Percentiles rank a stretch among this genome's conserved stretches.
Evolutionary conservation across 345 rosid genomes (phyloP).

Genomic region (Sonneratia caseolaris): DNA sequence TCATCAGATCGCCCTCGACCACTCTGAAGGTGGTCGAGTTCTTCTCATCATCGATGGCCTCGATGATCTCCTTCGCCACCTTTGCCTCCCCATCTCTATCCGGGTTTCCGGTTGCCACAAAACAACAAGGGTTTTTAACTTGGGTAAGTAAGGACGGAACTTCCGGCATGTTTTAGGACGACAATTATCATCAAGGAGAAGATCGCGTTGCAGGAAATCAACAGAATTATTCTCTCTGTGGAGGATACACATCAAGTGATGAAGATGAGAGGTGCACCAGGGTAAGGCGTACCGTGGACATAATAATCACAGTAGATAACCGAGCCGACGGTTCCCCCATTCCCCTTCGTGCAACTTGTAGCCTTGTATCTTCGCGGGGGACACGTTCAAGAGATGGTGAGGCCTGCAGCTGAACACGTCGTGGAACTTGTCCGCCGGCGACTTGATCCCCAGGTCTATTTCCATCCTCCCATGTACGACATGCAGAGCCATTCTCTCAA

Average conservation of each 20-base stretch:
- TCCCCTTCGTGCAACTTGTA: constrained; percentile 30
- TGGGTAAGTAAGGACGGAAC: too few species aligned
- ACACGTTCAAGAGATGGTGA: constrained; percentile 24
- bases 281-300: constrained; percentile 14
- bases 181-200: too few species aligned
- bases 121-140: background rate
- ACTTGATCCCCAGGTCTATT: constrained; percentile 25
- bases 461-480: constrained; percentile 19
- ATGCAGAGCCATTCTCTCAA: constrained; percentile 4
- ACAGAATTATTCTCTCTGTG: too few species aligned
- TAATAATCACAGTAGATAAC: constrained; percentile 26
- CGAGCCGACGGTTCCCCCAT: constrained; percentile 25
- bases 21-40: constrained; percentile 20
- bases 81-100: constrained; percentile 21
- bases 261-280: background rate
- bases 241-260: background rate
- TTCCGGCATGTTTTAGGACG: too few species aligned
- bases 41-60: constrained; percentile 33
- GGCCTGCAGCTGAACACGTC: constrained; percentile 33
- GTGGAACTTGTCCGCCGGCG: constrained; percentile 27
- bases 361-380: constrained; percentile 18
- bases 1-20: constrained; percentile 31
- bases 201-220: too few species aligned
- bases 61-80: constrained; percentile 22
- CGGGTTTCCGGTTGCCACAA: background rate